Base-by-base conservation (phyloP, 495 filamentous ascomycete genomes). In the Trichoderma virens region DNA sequence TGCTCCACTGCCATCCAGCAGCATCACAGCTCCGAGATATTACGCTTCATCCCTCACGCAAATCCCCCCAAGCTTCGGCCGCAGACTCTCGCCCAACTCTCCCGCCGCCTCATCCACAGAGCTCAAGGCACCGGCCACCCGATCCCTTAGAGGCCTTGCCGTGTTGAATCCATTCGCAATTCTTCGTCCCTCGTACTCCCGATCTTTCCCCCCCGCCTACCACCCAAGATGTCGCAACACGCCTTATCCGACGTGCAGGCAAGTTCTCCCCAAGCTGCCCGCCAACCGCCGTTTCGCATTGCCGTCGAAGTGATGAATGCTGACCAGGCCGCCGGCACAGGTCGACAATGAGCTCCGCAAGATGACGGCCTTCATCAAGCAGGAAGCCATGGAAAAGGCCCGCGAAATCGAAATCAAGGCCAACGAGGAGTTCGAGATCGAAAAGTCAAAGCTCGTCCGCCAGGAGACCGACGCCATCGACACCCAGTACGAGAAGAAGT, bases 311-410 rank as follows among this genome's bases (percentile, higher is more conserved):
- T 5, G 3, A 3, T 3, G 5, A 56, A 35, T n/a, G 59, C 31
- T 61, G 38, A 61, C 18, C 59, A 35, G 2, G 20, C 30, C 5
- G n/a, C 2, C 31, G 11, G 31, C 39, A 65, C 68, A 97, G 93
- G 93, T 99, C 78, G 84, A 87, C 72, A 84, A 85, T 75, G 95
- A 99, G 84, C 90, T 99, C 75, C 90, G 88, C 82, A 99, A 99
- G 83, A 99, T 99, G 95, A 98, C 95, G 56, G 91, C 93, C 75
- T 99, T 99, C 89, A 99, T 99, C 86, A 89, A 89, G 74, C 93
- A 97, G 80, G 95, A 99, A 83, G 95, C 95, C 28, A 80, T 87
- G 41, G 95, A 99, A 75, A 99, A 99, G 80, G 92, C 93, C 69
- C 86, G 86, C 72, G 95, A 99, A 76, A 98, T 99, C 79, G 83